A percentile compares a stretch with the other conserved stretches of the same genome.
Conservation (phyloP, 2,329 filamentous ascomycete genomes). For the Fusarium sterilihyphosum region DNA sequence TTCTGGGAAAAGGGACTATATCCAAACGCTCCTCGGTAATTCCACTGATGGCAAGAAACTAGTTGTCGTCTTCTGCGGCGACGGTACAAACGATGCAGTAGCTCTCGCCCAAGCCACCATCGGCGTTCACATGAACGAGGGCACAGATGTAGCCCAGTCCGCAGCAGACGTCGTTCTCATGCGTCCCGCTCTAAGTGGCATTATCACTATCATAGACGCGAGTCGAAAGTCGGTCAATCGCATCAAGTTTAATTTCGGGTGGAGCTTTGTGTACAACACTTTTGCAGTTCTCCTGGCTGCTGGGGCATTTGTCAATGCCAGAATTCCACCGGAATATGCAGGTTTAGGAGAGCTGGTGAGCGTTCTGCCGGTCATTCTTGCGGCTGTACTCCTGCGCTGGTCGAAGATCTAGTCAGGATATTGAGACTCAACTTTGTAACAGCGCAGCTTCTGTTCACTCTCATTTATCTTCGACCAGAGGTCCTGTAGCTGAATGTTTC, state of each 20-base stretch:
- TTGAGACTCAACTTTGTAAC: neutral
- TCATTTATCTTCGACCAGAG: neutral
- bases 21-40: slow-evolving; percentile 49
- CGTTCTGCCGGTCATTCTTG: slow-evolving; percentile 72
- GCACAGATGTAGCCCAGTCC: slow-evolving; percentile 71
- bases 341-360: slow-evolving; percentile 79
- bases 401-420: slow-evolving; percentile 30
- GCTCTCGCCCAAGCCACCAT: slow-evolving; percentile 77
- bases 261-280: slow-evolving; percentile 76
- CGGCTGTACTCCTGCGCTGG: slow-evolving; percentile 41
- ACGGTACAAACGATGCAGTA: slow-evolving; percentile 82
- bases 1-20: slow-evolving; percentile 57
- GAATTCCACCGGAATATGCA: slow-evolving; percentile 69
- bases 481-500: neutral
- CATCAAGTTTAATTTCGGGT: slow-evolving; percentile 75
- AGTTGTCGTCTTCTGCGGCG: slow-evolving; percentile 75
- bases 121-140: slow-evolving; percentile 73
- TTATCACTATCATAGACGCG: slow-evolving; percentile 68
- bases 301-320: slow-evolving; percentile 67
- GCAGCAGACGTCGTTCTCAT: slow-evolving; percentile 78
- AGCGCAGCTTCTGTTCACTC: slow-evolving; percentile 1
- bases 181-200: slow-evolving; percentile 61
- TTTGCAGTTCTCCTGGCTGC: slow-evolving; percentile 73
- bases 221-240: slow-evolving; percentile 56
- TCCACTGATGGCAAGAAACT: slow-evolving; percentile 34